Conservation (phyloP, 495 filamentous ascomycete genomes). For the Parathielavia hyrcaniae region DNA sequence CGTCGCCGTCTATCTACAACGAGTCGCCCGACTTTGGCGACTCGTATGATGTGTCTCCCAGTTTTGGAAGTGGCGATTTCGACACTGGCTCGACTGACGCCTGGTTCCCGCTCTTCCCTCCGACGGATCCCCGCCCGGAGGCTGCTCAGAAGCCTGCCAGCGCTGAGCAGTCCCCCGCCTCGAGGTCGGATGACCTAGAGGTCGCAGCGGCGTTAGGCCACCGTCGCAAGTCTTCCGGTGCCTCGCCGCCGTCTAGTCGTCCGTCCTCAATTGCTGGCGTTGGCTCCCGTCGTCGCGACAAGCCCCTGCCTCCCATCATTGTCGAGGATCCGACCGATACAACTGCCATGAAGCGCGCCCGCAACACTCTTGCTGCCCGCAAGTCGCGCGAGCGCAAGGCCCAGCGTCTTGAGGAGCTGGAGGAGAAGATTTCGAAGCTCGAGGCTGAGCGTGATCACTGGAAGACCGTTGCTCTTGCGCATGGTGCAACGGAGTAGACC, state of each 20-base stretch:
- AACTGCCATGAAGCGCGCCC: conserved; percentile 81
- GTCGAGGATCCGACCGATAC: conserved; percentile 66
- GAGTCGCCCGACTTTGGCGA: conserved; percentile 64
- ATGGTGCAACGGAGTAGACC: conserved; percentile 34
- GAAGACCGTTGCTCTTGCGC: conserved; percentile 48
- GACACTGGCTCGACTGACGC: conserved; percentile 36
- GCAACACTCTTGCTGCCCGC: conserved; percentile 91
- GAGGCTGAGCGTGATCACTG: conserved; percentile 52
- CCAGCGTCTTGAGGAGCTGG: conserved; percentile 58
- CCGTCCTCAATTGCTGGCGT: conserved; percentile 68
- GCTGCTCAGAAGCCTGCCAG: conserved; percentile 16
- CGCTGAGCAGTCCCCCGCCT: conserved; percentile 42
- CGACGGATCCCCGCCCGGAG: conserved; percentile 30
- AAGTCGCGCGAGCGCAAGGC: conserved; percentile 86
- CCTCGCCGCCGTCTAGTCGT: conserved; percentile 46
- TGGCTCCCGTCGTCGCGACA: conserved; percentile 61
- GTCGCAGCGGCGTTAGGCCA: conserved; percentile 29
- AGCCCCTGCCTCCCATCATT: conserved; percentile 72
- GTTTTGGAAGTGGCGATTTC: conserved; percentile 48
- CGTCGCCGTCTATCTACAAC: conserved; percentile 70
- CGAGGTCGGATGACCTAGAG: conserved; percentile 38
- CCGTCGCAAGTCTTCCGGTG: conserved; percentile 42
- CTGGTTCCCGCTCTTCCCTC: conserved; percentile 68
- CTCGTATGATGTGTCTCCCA: conserved; percentile 71
- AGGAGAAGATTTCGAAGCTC: conserved; percentile 47